These are phyloP conservation scores for Sphaceloma murrayae DNA, from an alignment of 2,329 filamentous ascomycete species.

Conservation along the genomic window DNA sequence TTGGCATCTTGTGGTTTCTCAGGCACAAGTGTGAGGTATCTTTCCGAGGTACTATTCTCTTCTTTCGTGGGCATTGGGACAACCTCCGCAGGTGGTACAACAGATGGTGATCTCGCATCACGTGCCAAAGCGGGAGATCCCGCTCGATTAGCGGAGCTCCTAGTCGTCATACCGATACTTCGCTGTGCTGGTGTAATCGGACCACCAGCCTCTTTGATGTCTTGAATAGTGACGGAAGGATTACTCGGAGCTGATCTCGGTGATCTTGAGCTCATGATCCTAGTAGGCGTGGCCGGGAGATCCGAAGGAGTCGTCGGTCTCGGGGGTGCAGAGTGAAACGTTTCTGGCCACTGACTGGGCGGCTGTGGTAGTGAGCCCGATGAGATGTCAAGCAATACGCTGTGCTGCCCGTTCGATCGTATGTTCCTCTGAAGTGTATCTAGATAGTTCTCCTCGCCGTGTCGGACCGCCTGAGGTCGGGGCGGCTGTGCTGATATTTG, in stretches of 20 bases:
- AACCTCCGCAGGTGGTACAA: conserved; percentile 26
- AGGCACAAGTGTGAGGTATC: conserved; percentile 28
- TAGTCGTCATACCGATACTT: conserved; percentile 15
- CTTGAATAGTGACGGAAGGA: conserved; percentile 5
- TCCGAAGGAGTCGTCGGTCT: conserved; percentile 4
- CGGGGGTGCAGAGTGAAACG: conserved; percentile 12
- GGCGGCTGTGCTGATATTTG: conserved; percentile 16
- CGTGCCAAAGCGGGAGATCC: conserved; percentile 13
- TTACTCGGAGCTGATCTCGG: conserved; percentile 9
- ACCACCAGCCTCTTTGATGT: conserved; percentile 8
- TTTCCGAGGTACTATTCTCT: conserved; percentile 28
- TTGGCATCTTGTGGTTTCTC: conserved; percentile 17
- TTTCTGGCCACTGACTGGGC: conserved; percentile 16
- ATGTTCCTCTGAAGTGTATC: too few species aligned
- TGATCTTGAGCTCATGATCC: conserved; percentile 13
- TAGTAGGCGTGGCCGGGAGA: conserved; percentile 1
- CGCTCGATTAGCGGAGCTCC: conserved; percentile 9
- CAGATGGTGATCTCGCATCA: conserved; percentile 27
- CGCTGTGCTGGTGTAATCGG: conserved; percentile 14
- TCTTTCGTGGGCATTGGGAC: conserved; percentile 23
- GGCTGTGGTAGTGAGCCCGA: conserved; percentile 12
- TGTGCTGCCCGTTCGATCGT: too few species aligned
- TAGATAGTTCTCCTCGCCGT: too few species aligned
- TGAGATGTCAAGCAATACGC: conserved; percentile 2
- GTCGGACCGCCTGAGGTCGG: too few species aligned